These are phyloP conservation scores for Lactarius sanguifluus DNA, from an alignment of 768 basidiomycete genomes.

Conservation along the genomic window DNA sequence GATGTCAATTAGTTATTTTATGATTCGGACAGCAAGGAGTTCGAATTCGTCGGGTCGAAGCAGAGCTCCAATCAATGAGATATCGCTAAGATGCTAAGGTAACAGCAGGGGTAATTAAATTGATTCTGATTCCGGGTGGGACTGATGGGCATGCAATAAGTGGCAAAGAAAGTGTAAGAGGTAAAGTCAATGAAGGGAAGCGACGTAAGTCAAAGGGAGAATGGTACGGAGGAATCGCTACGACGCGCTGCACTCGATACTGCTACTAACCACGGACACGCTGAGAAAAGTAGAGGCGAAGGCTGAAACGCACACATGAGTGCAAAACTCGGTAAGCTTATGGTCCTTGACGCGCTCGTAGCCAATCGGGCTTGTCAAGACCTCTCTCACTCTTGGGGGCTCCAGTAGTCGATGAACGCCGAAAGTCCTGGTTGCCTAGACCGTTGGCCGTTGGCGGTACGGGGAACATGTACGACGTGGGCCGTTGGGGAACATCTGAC, in stretches of 20 bases:
- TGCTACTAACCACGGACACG: background rate
- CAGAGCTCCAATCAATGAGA: slow-evolving; percentile 17
- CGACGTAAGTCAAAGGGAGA: background rate
- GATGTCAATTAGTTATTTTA: background rate
- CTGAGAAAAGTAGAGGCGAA: slow-evolving; percentile 6
- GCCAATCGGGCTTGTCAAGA: slow-evolving; percentile 13
- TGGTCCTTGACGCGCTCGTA: slow-evolving; percentile 7
- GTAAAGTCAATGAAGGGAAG: slow-evolving; percentile 4
- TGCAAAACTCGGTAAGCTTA: background rate
- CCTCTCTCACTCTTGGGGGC: slow-evolving; percentile 10
- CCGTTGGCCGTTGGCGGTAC: slow-evolving; percentile 9
- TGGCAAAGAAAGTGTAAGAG: slow-evolving; percentile 11
- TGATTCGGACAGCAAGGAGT: slow-evolving; percentile 16
- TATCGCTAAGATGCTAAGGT: slow-evolving; percentile 14
- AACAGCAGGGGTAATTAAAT: slow-evolving; percentile 15
- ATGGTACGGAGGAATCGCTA: background rate
- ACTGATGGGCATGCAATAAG: slow-evolving; percentile 8
- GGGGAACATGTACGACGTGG: slow-evolving; percentile 21
- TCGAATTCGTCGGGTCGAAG: slow-evolving; percentile 9
- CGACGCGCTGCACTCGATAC: background rate
- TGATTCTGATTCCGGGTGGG: slow-evolving; percentile 15
- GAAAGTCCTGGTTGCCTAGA: slow-evolving; percentile 16
- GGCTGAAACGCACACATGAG: background rate
- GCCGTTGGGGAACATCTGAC: slow-evolving; percentile 37
- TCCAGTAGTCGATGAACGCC: slow-evolving; percentile 14